Evolutionary conservation across 2,329 filamentous ascomycete genomes (phyloP), one percentile per base, ranked within the genome.

Genomic region (Fusarium foetens): DNA sequence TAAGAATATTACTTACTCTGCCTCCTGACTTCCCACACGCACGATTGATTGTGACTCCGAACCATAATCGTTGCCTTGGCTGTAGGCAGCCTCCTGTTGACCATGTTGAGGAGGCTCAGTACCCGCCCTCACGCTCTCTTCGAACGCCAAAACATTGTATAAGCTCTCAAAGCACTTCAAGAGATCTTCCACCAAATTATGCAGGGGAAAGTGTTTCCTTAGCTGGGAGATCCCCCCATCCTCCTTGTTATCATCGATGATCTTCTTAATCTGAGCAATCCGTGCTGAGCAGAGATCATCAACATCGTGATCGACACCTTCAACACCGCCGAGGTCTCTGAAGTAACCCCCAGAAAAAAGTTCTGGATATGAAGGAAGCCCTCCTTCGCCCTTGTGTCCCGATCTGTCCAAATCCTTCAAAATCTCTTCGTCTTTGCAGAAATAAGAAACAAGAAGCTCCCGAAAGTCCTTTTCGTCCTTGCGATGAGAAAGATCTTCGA

Each of bases 1-100:
- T 27, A 33, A 41, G 10, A 29, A 4, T 36, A 33, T 16, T 36
- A 48, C 71, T 74, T 62, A 74, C 73, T 68, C 62, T 53, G 29
- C 54, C 53, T 76, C 73, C 23, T 51, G 52, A 19, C 55, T 52
- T 58, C 48, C 66, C 35, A 63, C 52, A 17, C 75, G 72, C 27
- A 78, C 43, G 42, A 78, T 78, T 11, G 76, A 63, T 36, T 78
- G 76, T 16, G 76, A 77, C 36, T 78, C 74, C 6, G 75, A 76
- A n/a, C 45, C 64, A 35, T 49, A 52, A 60, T 72, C 68, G 21
- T 73, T 63, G 19, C 58, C 45, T 27, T 76, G 73, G 33, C 73
- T 77, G 25, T 75, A 69, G 16, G 42, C 42, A 23, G 70, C 41
- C 16, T 64, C 66, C 19, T 69, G 64, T 23, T 64, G 70, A n/a